Evolutionary conservation across 768 basidiomycete species (phyloP).

Genomic region (Calocybe cyanea): DNA sequence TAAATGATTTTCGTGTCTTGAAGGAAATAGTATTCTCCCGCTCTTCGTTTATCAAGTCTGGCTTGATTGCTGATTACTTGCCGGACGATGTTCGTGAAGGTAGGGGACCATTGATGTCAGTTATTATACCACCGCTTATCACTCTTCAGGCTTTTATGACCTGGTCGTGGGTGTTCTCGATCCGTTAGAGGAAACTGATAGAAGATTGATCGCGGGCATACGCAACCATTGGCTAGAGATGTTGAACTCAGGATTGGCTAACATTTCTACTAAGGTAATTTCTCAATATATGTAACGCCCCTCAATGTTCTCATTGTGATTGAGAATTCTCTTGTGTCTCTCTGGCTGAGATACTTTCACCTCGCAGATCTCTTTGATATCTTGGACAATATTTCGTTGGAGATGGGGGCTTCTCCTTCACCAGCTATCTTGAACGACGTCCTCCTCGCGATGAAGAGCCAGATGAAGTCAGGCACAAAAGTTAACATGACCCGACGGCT

Average conservation of each 20-base stretch:
- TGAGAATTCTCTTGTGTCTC: conserved; percentile 23
- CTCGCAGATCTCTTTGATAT: conserved; percentile 36
- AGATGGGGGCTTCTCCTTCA: conserved; percentile 5
- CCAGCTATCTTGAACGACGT: conserved; percentile 30
- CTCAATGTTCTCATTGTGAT: too few species aligned
- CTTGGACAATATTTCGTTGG: conserved; percentile 34
- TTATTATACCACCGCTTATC: conserved; percentile 2
- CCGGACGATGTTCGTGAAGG: conserved; percentile 30
- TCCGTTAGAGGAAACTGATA: conserved; percentile 31
- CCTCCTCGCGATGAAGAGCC: conserved; percentile 28
- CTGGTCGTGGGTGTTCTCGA: conserved; percentile 41
- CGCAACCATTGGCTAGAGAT: conserved; percentile 38
- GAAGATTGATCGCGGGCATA: conserved; percentile 34
- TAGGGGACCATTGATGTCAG: conserved; percentile 10
- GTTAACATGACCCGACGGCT: conserved; percentile 26
- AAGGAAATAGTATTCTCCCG: conserved; percentile 38
- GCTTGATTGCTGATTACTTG: conserved; percentile 29
- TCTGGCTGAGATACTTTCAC: conserved; percentile 59
- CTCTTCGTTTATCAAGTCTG: conserved; percentile 25
- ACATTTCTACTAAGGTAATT: conserved; percentile 4
- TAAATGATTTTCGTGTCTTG: conserved; percentile 28
- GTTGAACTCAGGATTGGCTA: conserved; percentile 1
- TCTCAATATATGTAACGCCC: not conserved
- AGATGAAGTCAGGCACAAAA: conserved; percentile 18
- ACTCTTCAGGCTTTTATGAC: conserved; percentile 32